Base-by-base conservation (phyloP, 2,329 filamentous ascomycete species). In the Celoporthe dispersa region DNA sequence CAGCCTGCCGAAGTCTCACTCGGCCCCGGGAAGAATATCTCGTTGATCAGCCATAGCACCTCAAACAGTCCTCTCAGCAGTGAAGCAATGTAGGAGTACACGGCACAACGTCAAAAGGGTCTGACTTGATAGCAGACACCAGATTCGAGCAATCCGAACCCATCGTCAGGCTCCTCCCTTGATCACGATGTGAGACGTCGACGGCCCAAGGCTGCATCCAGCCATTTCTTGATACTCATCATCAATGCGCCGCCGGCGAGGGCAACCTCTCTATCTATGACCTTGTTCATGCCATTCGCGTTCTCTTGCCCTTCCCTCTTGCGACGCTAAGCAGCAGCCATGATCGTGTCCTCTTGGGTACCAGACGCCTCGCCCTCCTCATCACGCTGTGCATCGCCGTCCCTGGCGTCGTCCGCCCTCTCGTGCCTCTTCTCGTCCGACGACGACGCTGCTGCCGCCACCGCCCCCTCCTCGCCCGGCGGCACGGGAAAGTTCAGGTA, bases 401-500 rank as follows among this genome's bases (percentile, higher is more conserved):
- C 77, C 59, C 75, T 75, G 60, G 76, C 76, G 31, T 55, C 65
- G 63, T 79, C 77, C 68, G 78, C 77, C 68, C 75, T 78, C 48
- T 77, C 77, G 53, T 77, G 78, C 57, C 79, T 76, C 61, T 79
- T 75, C 44, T 80, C 75, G 8, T 79, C 73, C 14, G 69, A 76
- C 72, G 61, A 68, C 0, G 70, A 76, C 72, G 70, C 67, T 28
- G 65, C 55, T 6, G 68, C 70, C 37, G 68, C 68, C 48, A 69
- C 66, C 33, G 62, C 48, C 12, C 70, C 70, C 48, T 72, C 70
- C 48, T 76, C 78, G 70, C 84, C 84, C 0, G 82, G 77, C 19
- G 81, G 79, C 51, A 80, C 77, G 0, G 87, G 82, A 74, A 94
- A 94, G 78, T 93, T 93, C 39, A 97, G 83, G 77, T 95, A 91